Evolutionary conservation across 1,139 yeast species (phyloP).

Genomic region (Sugiyamaella paludigena): DNA sequence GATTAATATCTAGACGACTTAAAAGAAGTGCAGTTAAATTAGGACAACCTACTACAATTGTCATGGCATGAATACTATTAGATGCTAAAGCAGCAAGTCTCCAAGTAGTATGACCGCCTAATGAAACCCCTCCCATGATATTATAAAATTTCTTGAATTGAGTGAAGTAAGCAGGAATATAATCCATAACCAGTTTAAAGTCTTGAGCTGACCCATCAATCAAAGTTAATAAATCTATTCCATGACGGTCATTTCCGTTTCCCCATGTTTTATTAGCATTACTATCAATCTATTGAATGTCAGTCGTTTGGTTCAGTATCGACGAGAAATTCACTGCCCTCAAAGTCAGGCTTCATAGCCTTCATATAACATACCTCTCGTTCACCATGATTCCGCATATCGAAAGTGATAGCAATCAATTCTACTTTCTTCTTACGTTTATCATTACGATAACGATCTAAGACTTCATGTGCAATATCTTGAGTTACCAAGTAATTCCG

Average conservation of each 20-base stretch:
- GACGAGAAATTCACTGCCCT: no score
- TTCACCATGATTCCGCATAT: constrained; percentile 60
- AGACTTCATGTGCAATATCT: constrained; percentile 22
- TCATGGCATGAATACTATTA: constrained; percentile 5
- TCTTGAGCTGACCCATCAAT: constrained; percentile 55
- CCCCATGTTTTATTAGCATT: background rate
- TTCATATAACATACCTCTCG: constrained; percentile 29
- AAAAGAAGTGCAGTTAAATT: constrained; percentile 15
- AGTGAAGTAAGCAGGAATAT: constrained; percentile 46
- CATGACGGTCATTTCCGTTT: constrained; percentile 48
- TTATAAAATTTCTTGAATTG: constrained; percentile 3
- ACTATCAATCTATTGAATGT: no score
- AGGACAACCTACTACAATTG: constrained; percentile 21
- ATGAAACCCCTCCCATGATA: constrained; percentile 18
- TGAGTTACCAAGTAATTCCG: constrained; percentile 22
- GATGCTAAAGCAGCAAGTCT: constrained; percentile 14
- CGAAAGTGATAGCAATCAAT: constrained; percentile 51
- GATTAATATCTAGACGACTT: constrained; percentile 2
- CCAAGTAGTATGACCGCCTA: constrained; percentile 23
- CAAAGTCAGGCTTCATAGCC: no score
- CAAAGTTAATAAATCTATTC: constrained; percentile 50
- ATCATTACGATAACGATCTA: constrained; percentile 9
- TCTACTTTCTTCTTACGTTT: background rate
- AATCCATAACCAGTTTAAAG: constrained; percentile 47
- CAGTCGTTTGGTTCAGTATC: no score